These are phyloP conservation scores for Fomitopsis betulina DNA, from an alignment of 1,284 basidiomycete species.

Conservation along the genomic window DNA sequence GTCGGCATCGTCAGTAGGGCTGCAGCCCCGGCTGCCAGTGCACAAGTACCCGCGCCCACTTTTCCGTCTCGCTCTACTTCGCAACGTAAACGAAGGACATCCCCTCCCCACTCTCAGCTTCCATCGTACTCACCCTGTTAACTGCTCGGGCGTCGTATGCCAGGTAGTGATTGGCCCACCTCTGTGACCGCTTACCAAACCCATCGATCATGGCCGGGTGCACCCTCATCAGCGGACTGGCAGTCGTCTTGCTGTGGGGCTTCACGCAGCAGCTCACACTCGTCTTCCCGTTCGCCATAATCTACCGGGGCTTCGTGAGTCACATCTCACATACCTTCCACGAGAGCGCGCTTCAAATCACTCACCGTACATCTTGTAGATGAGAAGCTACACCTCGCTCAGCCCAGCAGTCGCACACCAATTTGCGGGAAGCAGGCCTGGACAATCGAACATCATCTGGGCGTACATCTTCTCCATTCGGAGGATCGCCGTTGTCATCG, in stretches of 20 bases:
- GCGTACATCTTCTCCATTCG: constrained; percentile 20
- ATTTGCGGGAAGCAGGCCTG: constrained; percentile 20
- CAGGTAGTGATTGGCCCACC: constrained; percentile 22
- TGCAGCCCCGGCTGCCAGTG: constrained; percentile 21
- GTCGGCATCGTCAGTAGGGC: constrained; percentile 19
- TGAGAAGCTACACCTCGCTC: constrained; percentile 24
- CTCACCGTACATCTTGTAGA: constrained; percentile 8
- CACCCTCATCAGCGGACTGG: constrained; percentile 21
- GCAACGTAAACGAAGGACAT: constrained; percentile 22
- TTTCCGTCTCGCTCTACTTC: constrained; percentile 25
- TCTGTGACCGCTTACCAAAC: constrained; percentile 24
- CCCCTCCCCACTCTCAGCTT: constrained; percentile 22
- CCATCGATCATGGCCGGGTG: constrained; percentile 24
- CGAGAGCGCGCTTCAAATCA: too few relatives aligned
- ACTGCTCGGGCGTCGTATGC: constrained; percentile 22
- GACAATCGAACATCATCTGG: constrained; percentile 23
- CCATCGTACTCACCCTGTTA: constrained; percentile 24
- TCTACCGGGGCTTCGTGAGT: constrained; percentile 25
- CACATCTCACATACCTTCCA: neutral
- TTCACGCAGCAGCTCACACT: constrained; percentile 21
- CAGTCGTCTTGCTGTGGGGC: constrained; percentile 27
- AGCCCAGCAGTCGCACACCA: constrained; percentile 23
- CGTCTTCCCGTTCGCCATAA: constrained; percentile 22
- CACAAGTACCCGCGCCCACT: constrained; percentile 12
- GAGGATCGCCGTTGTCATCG: constrained; percentile 22